Percentiles rank a stretch among this genome's conserved stretches.
phyloP scores from a whole-genome alignment of 495 filamentous ascomycete species.

The Tuber borchii region DNA sequence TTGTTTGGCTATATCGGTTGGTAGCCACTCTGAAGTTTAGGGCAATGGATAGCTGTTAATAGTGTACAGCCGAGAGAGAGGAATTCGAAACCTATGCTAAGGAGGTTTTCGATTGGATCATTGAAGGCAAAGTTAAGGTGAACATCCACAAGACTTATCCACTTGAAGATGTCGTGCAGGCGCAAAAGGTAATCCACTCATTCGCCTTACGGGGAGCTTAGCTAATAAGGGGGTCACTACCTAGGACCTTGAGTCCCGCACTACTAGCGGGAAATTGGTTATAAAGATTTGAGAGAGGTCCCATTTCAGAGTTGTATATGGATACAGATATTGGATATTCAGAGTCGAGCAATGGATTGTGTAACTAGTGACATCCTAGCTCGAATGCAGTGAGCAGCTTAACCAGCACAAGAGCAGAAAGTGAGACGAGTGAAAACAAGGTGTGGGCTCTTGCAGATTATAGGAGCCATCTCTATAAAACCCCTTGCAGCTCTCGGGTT shows the following conservation, averaged over 20 bases:
- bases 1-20: constrained; percentile 62
- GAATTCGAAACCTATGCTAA: constrained; percentile 66
- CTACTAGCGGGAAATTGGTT: constrained; percentile 75
- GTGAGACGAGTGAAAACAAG: neutral
- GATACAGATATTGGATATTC: neutral
- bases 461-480: neutral
- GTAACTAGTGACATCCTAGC: neutral
- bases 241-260: constrained; percentile 71
- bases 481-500: neutral
- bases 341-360: constrained; percentile 15
- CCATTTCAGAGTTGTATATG: neutral
- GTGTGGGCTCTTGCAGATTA: neutral
- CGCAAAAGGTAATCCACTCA: constrained; percentile 54
- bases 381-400: neutral
- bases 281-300: constrained; percentile 43
- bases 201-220: neutral
- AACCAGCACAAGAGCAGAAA: neutral
- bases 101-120: constrained; percentile 68
- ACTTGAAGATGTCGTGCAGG: constrained; percentile 65
- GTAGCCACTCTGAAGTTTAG: constrained; percentile 1
- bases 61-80: constrained; percentile 52
- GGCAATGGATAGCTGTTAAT: neutral
- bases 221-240: constrained; percentile 14
- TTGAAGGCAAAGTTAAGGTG: constrained; percentile 61
- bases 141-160: constrained; percentile 76